These are phyloP conservation scores for Hibiscus mutabilis DNA, from an alignment of 345 rosid genomes.

Conservation along the genomic window DNA sequence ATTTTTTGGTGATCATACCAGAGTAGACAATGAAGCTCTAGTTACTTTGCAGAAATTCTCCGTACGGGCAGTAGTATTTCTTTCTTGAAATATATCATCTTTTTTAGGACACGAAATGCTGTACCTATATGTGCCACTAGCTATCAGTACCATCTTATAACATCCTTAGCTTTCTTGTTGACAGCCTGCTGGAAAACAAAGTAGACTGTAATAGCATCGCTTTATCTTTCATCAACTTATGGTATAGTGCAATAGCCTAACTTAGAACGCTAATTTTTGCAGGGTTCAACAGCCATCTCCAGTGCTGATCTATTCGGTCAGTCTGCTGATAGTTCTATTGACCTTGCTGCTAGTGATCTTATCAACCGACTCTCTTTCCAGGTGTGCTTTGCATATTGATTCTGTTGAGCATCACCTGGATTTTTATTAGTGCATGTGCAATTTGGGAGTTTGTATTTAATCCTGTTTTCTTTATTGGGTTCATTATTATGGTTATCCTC, in stretches of 20 bases:
- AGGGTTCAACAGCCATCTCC: constrained; percentile 92
- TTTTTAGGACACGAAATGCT: neutral
- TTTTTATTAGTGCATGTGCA: neutral
- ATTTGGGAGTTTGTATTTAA: neutral
- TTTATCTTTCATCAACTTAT: neutral
- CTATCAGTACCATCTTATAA: neutral
- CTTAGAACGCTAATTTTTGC: no score
- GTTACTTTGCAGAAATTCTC: constrained; percentile 84
- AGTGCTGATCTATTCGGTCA: constrained; percentile 93
- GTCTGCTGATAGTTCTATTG: constrained; percentile 40
- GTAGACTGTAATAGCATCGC: neutral
- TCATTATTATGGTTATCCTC: neutral
- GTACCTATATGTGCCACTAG: neutral
- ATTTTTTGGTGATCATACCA: constrained; percentile 66
- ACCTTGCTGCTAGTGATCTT: constrained; percentile 79
- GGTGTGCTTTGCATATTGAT: constrained; percentile 34
- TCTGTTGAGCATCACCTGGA: neutral
- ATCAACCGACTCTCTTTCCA: constrained; percentile 84
- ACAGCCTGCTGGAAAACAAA: neutral
- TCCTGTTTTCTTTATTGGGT: neutral
- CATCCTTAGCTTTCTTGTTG: neutral
- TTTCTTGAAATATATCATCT: constrained; percentile 2
- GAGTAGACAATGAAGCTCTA: constrained; percentile 57
- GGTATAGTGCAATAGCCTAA: no score
- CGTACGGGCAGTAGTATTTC: constrained; percentile 33